Conservation (phyloP, 345 rosid species). For the Eucalyptus cloeziana region DNA sequence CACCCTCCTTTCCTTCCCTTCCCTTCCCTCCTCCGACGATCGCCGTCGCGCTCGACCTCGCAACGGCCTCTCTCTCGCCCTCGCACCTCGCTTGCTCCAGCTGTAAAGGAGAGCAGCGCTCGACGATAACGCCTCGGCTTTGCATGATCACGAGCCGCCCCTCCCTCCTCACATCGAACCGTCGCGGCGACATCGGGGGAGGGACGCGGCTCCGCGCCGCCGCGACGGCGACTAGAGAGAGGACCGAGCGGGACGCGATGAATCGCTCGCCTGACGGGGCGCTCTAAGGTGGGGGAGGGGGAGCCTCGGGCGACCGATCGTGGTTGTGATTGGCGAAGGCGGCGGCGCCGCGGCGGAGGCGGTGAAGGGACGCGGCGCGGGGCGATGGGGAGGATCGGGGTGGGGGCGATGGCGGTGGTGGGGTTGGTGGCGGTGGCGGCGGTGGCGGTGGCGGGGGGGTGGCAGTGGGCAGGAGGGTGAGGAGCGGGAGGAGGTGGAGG, state of each 20-base stretch:
- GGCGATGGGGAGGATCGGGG: slow-evolving; percentile 35
- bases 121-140: neutral
- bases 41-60: neutral
- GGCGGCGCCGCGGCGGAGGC: neutral
- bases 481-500: slow-evolving; percentile 69
- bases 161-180: neutral
- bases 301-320: neutral
- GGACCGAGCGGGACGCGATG: neutral
- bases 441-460: slow-evolving; percentile 74
- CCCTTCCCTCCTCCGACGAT: neutral
- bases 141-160: neutral
- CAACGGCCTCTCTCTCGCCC: neutral
- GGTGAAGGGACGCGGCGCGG: neutral
- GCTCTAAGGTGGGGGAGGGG: neutral
- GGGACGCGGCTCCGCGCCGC: neutral
- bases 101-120: neutral
- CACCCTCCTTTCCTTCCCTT: neutral
- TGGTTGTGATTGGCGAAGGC: neutral
- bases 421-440: slow-evolving; percentile 72
- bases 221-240: neutral
- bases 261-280: neutral
- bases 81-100: neutral
- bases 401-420: slow-evolving; percentile 45
- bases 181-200: neutral
- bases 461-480: slow-evolving; percentile 66